Conservation (phyloP, 2,329 filamentous ascomycete species). For the Canariomyces notabilis region DNA sequence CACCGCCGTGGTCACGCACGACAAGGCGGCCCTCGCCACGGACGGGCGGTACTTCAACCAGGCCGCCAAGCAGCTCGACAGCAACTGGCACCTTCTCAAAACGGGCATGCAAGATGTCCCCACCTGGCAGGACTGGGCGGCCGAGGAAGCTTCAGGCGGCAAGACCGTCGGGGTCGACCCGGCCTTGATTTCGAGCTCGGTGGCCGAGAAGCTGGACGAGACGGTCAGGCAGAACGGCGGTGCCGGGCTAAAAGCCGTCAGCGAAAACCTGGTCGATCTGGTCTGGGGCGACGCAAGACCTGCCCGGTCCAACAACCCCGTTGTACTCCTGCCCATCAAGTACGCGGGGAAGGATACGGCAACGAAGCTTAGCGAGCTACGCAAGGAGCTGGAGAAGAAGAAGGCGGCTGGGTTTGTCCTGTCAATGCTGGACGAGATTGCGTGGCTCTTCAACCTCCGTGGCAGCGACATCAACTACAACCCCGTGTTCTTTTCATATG, state of each 20-base stretch:
- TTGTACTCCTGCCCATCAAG: constrained; percentile 65
- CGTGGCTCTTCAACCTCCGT: constrained; percentile 97
- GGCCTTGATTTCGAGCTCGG: constrained; percentile 67
- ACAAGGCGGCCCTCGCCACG: constrained; percentile 85
- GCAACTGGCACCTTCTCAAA: constrained; percentile 88
- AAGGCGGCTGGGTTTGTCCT: constrained; percentile 83
- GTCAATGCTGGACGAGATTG: constrained; percentile 93
- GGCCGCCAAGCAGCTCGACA: constrained; percentile 81
- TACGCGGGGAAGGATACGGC: constrained; percentile 79
- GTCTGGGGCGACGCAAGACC: constrained; percentile 80
- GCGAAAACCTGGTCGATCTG: constrained; percentile 80
- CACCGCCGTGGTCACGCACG: constrained; percentile 79
- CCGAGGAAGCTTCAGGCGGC: constrained; percentile 77
- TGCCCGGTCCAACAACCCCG: constrained; percentile 66
- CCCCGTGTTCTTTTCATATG: constrained; percentile 97
- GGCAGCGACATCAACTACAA: constrained; percentile 97
- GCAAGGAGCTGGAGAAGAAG: constrained; percentile 89
- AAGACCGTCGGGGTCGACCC: constrained; percentile 91
- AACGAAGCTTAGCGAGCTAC: constrained; percentile 76
- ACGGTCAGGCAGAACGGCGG: constrained; percentile 85
- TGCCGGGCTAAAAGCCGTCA: constrained; percentile 66
- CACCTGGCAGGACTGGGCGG: constrained; percentile 95
- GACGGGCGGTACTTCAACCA: constrained; percentile 99
- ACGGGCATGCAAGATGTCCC: constrained; percentile 90
- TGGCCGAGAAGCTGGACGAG: constrained; percentile 66